Percentiles rank a stretch among this genome's conserved stretches.
Evolutionary conservation across 768 basidiomycete species (phyloP).

Genomic region (Leccinum obscurum): DNA sequence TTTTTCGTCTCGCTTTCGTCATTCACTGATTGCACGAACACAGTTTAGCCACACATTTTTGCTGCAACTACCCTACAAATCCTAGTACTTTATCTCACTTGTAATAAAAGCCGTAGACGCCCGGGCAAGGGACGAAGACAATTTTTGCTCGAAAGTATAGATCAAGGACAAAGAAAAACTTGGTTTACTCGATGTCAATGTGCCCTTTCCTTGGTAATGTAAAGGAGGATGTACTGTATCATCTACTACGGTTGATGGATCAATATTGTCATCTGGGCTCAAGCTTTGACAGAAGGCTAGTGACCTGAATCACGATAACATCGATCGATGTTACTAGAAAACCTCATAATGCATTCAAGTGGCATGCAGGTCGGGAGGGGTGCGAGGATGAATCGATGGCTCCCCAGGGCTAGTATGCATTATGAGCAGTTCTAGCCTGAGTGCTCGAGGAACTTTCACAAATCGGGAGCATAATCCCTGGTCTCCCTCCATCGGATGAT

Average conservation of each 20-base stretch:
- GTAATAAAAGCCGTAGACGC: slow-evolving; percentile 12
- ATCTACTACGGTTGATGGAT: too few species aligned
- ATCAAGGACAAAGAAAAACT: background rate
- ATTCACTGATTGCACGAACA: slow-evolving; percentile 6
- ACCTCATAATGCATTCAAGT: background rate
- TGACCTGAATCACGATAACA: background rate
- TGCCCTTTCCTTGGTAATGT: background rate
- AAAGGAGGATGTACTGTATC: too few species aligned
- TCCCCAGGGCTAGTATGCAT: background rate
- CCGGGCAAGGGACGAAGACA: background rate
- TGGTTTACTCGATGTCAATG: background rate
- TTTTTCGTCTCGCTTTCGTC: slow-evolving; percentile 3
- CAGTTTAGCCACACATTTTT: background rate
- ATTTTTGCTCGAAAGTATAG: background rate
- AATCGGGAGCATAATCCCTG: background rate
- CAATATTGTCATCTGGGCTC: background rate
- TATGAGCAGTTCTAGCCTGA: background rate
- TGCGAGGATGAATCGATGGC: background rate
- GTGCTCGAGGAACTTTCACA: too few species aligned
- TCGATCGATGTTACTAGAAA: background rate
- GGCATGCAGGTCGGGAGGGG: background rate
- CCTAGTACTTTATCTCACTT: slow-evolving; percentile 15
- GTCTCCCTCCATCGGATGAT: background rate
- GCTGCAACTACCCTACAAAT: slow-evolving; percentile 21
- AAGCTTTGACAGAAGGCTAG: too few species aligned